phyloP scores from a whole-genome alignment of 1,139 yeast species.

The Kodamaea plutei region DNA sequence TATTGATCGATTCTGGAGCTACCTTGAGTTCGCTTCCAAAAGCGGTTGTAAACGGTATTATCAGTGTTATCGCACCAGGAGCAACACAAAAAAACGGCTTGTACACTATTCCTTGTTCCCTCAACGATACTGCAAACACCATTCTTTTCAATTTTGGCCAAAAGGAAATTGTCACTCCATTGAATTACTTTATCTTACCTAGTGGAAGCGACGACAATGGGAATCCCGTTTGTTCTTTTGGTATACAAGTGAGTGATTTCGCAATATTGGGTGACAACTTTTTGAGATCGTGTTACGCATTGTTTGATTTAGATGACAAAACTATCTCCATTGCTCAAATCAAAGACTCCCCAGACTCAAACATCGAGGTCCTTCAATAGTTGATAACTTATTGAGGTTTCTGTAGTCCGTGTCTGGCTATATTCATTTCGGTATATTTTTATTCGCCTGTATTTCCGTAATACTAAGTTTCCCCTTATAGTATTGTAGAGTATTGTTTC shows the following conservation, averaged over 20 bases:
- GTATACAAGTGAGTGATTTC: constrained; percentile 13
- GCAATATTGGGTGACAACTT: constrained; percentile 34
- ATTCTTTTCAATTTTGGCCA: constrained; percentile 25
- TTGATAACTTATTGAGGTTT: not conserved
- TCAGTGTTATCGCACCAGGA: constrained; percentile 16
- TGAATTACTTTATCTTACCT: constrained; percentile 19
- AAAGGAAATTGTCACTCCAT: constrained; percentile 22
- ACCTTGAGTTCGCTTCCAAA: constrained; percentile 29
- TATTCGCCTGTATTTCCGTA: no score
- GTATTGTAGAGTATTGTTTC: no score
- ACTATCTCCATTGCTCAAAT: constrained; percentile 37
- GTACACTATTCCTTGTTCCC: constrained; percentile 29
- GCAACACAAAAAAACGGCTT: constrained; percentile 16
- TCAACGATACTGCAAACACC: constrained; percentile 21
- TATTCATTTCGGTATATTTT: no score
- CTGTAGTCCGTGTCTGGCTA: no score
- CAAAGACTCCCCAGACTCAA: constrained; percentile 24
- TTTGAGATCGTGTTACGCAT: constrained; percentile 34
- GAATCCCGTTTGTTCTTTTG: constrained; percentile 14
- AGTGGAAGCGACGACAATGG: constrained; percentile 14
- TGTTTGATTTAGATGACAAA: constrained; percentile 37
- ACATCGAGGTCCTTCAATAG: constrained; percentile 17
- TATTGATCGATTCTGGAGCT: constrained; percentile 39
- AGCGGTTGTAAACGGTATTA: constrained; percentile 10
- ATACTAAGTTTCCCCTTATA: no score